Conservation (phyloP, 768 basidiomycete genomes). For the Fibroporia radiculosa region DNA sequence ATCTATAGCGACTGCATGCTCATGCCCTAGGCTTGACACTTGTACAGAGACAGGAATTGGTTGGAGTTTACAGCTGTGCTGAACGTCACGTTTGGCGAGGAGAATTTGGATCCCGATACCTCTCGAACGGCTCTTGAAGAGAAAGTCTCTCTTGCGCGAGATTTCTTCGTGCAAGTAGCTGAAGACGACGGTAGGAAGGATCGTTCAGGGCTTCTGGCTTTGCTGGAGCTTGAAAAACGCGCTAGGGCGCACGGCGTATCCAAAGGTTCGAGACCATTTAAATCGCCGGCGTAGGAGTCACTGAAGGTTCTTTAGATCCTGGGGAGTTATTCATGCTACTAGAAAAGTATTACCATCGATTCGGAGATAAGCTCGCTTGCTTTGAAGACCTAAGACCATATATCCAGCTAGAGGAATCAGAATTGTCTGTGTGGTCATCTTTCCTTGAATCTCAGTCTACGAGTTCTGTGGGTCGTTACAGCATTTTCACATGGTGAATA, state of each 20-base stretch:
- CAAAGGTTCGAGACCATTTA: constrained; percentile 28
- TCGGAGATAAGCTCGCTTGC: constrained; percentile 80
- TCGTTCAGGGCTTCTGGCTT: constrained; percentile 63
- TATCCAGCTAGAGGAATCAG: constrained; percentile 39
- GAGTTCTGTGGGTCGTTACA: constrained; percentile 34
- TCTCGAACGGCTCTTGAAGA: constrained; percentile 31
- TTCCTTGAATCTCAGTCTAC: constrained; percentile 41
- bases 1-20: not conserved
- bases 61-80: constrained; percentile 71
- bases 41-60: constrained; percentile 76
- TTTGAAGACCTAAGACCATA: constrained; percentile 80
- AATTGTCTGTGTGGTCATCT: constrained; percentile 42
- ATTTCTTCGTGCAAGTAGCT: constrained; percentile 48
- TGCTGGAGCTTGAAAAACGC: constrained; percentile 70
- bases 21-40: not conserved
- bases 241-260: constrained; percentile 40
- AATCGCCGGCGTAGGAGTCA: not conserved
- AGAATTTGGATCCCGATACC: constrained; percentile 20
- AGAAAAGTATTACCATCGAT: constrained; percentile 58
- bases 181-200: constrained; percentile 64
- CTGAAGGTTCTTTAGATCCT: constrained; percentile 30
- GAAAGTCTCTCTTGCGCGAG: constrained; percentile 35
- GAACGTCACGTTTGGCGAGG: constrained; percentile 51
- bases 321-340: constrained; percentile 40
- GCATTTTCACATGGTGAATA: not conserved